These are phyloP conservation scores for Baorangia bicolor DNA, from an alignment of 768 basidiomycete genomes.

Conservation along the genomic window DNA sequence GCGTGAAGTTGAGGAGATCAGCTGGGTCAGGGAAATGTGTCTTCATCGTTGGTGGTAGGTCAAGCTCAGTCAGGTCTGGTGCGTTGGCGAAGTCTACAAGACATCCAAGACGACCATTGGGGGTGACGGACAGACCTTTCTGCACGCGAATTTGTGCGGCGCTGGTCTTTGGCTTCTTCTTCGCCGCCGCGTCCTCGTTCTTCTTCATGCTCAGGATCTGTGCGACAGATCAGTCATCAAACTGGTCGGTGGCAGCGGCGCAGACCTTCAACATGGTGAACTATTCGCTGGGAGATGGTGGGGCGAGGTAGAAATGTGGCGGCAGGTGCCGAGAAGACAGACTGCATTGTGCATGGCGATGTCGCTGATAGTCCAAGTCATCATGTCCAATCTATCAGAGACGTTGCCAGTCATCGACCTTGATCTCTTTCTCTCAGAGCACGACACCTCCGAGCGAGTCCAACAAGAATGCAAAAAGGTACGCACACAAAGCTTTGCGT, in stretches of 20 bases:
- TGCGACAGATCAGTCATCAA: slow-evolving; percentile 5
- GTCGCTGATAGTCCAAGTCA: background rate
- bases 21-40: slow-evolving; percentile 89
- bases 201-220: slow-evolving; percentile 99
- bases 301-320: slow-evolving; percentile 23
- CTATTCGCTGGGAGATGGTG: slow-evolving; percentile 13
- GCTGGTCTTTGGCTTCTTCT: slow-evolving; percentile 98
- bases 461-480: slow-evolving; percentile 68
- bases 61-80: slow-evolving; percentile 93
- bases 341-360: background rate
- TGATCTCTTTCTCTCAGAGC: slow-evolving; percentile 60
- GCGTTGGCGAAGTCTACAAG: slow-evolving; percentile 2
- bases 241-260: background rate
- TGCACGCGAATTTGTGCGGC: slow-evolving; percentile 99
- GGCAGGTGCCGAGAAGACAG: slow-evolving; percentile 32
- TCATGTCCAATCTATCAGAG: slow-evolving; percentile 42
- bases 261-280: slow-evolving; percentile 45
- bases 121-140: slow-evolving; percentile 63
- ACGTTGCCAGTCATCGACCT: slow-evolving; percentile 76
- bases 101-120: background rate
- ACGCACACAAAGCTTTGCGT: background rate
- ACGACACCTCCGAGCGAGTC: slow-evolving; percentile 46
- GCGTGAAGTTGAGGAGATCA: slow-evolving; percentile 94
- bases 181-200: slow-evolving; percentile 94
- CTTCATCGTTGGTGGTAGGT: slow-evolving; percentile 94